phyloP scores from a whole-genome alignment of 106 monocot genomes.

The Dioscorea zingiberensis region DNA sequence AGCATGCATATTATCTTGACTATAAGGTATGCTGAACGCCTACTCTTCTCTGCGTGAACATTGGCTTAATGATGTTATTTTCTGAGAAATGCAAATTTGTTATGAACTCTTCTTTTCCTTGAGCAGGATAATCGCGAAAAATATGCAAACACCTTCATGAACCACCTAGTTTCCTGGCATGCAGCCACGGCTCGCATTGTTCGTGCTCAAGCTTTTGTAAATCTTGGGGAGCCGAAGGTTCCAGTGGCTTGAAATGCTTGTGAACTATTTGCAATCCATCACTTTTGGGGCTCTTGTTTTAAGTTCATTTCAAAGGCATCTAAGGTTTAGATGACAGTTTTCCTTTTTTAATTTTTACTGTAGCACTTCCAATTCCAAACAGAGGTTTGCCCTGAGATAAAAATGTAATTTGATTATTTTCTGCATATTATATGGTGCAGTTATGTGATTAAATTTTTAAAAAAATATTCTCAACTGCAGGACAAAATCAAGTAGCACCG shows the following conservation, averaged over 20 bases:
- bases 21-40: conserved; percentile 62
- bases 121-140: conserved; percentile 63
- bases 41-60: neutral
- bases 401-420: no score
- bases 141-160: conserved; percentile 73
- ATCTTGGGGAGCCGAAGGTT: conserved; percentile 91
- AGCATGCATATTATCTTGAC: conserved; percentile 94
- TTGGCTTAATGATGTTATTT: neutral
- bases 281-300: no score
- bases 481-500: no score
- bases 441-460: no score
- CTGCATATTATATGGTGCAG: no score
- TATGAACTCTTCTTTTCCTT: neutral
- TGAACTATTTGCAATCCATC: no score
- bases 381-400: no score
- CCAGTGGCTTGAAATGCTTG: conserved; percentile 61
- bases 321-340: no score
- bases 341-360: no score
- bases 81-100: neutral
- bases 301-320: no score
- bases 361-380: no score
- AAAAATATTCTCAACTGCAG: no score
- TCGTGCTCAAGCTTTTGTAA: conserved; percentile 87
- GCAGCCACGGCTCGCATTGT: conserved; percentile 58
- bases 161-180: conserved; percentile 91